These are phyloP conservation scores for Mycena venus DNA, from an alignment of 768 basidiomycete genomes.

Conservation along the genomic window DNA sequence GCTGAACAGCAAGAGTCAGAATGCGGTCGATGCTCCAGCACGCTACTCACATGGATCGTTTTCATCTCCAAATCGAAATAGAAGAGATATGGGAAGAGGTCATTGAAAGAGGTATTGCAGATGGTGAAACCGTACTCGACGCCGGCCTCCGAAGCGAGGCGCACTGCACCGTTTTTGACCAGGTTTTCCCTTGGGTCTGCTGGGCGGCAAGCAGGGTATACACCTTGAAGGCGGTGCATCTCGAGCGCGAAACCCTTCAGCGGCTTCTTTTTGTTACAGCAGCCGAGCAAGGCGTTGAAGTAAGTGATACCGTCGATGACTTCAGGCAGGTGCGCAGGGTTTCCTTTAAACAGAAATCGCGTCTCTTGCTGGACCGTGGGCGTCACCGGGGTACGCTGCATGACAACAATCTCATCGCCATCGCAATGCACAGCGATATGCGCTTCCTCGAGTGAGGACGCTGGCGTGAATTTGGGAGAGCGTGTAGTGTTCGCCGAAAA, in stretches of 20 bases:
- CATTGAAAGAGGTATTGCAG: background rate
- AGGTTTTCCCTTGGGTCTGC: background rate
- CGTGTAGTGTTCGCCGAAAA: background rate
- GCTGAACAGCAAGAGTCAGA: background rate
- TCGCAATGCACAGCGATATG: background rate
- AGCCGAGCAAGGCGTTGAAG: no score
- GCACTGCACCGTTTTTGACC: background rate
- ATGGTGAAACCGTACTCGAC: slow-evolving; percentile 12
- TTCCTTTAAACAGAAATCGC: background rate
- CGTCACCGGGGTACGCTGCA: background rate
- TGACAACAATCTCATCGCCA: slow-evolving; percentile 6
- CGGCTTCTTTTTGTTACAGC: no score
- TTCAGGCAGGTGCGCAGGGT: background rate
- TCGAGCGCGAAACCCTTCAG: no score
- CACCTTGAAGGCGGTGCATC: background rate
- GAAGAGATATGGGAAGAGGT: slow-evolving; percentile 6
- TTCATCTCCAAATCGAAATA: background rate
- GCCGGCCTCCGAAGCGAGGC: background rate
- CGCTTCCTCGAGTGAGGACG: background rate
- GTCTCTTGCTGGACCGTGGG: background rate
- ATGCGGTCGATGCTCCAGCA: background rate
- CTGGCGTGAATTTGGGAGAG: background rate
- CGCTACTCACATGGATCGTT: background rate
- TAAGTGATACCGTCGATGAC: no score
- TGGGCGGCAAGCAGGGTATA: background rate